Base-by-base conservation (phyloP, 1,284 basidiomycete species). In the Jaminaea rosea region DNA sequence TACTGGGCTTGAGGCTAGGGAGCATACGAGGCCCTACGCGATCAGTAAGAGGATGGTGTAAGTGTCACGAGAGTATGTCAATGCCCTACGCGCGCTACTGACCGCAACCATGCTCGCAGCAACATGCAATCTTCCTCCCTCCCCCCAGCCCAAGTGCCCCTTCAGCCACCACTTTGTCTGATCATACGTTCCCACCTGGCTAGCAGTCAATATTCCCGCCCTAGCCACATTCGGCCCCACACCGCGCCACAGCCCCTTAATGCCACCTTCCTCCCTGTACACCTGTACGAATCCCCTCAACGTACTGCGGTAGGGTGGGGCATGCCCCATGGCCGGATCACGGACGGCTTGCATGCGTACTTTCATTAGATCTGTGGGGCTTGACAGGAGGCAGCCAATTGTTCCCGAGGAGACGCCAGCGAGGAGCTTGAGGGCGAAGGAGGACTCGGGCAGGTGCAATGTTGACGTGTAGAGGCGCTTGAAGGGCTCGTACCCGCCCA, bases 151-250 rank as follows among this genome's bases (percentile, higher is more conserved):
- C 2, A 52, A 17, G 29, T 53, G 48, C 7, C n/a, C 6, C 46
- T 65, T 67, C 4, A 65, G 37, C 6, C 52, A 36, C 21, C 34
- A 49, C 31, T 67, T 67, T 17, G 59, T 55, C 41, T 67, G 55
- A 46, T 65, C 61, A 50, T 67, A 67, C 15, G 55, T 57, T 6
- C 58, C 61, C 23, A 67, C 58, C 51, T 67, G 65, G 9, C 54
- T 55, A 42, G 53, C 56, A 4, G 65, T 67, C 7, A 67, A 36
- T 0, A 67, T 54, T n/a, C 56, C 56, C 1, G 65, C 65, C 4
- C 65, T 55, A 8, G 65, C 48, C 44, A 59, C 55, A 8, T 61
- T 67, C 0, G 65, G 65, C 4, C 58, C 55, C 10, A 65, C 62
- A 4, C 63, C 65, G 13, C 65, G 49, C 45, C 60, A 67, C 2